These are phyloP conservation scores for Dalbergia oliveri DNA, from an alignment of 306 rosid genomes.

Conservation along the genomic window DNA sequence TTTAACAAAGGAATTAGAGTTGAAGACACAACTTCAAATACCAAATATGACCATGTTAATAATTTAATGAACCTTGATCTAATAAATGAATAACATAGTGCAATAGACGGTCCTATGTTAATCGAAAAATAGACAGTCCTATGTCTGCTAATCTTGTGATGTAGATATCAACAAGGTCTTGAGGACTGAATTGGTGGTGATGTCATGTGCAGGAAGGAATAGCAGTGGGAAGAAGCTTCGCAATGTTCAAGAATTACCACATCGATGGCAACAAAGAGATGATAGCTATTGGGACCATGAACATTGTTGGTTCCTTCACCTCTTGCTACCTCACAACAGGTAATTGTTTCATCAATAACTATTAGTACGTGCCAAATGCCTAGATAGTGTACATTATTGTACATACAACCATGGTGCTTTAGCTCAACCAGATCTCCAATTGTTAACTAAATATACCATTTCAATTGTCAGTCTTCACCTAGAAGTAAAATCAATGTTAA, in stretches of 20 bases:
- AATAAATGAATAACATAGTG: too few species aligned
- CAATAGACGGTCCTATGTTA: too few species aligned
- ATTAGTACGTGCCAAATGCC: neutral
- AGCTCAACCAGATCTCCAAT: conserved; percentile 1
- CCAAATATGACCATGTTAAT: too few species aligned
- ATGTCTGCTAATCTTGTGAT: too few species aligned
- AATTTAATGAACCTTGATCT: too few species aligned
- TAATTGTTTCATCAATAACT: conserved; percentile 29
- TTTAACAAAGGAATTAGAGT: too few species aligned
- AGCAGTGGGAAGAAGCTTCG: conserved; percentile 98
- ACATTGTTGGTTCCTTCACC: conserved; percentile 86
- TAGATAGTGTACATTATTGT: neutral
- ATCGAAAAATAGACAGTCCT: too few species aligned
- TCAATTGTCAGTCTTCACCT: neutral
- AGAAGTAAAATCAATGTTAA: neutral
- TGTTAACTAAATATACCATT: too few species aligned
- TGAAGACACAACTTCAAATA: too few species aligned
- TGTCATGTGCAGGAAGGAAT: conserved; percentile 84
- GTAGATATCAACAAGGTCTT: neutral
- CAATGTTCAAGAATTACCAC: conserved; percentile 88
- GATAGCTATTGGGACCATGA: conserved; percentile 97
- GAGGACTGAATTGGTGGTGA: conserved; percentile 3
- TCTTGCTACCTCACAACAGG: conserved; percentile 97
- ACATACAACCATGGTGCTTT: neutral
- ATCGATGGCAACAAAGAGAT: conserved; percentile 98